Evolutionary conservation across 352 stramenopile genomes (phyloP).

Genomic region (Globisporangium recalcitrans): DNA sequence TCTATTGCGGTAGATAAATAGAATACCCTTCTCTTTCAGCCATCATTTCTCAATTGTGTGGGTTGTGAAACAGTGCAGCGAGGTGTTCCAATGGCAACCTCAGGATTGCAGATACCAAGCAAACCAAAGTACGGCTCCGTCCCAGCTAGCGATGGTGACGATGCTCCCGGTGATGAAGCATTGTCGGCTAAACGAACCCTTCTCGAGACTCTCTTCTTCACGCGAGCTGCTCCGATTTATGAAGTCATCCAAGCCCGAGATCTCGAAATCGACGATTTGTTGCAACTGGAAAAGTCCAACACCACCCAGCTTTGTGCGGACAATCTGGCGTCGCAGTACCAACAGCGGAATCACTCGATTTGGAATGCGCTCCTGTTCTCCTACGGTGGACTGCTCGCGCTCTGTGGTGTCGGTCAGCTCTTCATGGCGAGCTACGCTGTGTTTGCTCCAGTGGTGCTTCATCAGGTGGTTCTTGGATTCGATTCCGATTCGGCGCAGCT

Average conservation of each 20-base stretch:
- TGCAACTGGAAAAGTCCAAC: conserved; percentile 2
- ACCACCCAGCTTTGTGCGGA: background rate
- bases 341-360: background rate
- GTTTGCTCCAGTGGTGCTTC: conserved; percentile 17
- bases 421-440: conserved; percentile 7
- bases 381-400: background rate
- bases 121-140: background rate
- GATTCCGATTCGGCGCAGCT: background rate
- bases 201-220: conserved; percentile 11
- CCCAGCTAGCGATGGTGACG: background rate
- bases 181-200: background rate
- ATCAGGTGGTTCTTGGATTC: conserved; percentile 14
- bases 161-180: background rate
- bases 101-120: background rate
- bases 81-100: background rate
- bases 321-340: background rate
- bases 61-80: background rate
- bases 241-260: background rate
- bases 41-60: background rate
- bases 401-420: conserved; percentile 4
- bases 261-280: conserved; percentile 5
- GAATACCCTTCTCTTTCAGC: too few species aligned
- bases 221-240: conserved; percentile 2
- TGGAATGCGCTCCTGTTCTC: conserved; percentile 4
- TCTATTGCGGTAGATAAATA: too few species aligned